Conservation (phyloP, 208 protist species). For the Leishmania aethiopica region DNA sequence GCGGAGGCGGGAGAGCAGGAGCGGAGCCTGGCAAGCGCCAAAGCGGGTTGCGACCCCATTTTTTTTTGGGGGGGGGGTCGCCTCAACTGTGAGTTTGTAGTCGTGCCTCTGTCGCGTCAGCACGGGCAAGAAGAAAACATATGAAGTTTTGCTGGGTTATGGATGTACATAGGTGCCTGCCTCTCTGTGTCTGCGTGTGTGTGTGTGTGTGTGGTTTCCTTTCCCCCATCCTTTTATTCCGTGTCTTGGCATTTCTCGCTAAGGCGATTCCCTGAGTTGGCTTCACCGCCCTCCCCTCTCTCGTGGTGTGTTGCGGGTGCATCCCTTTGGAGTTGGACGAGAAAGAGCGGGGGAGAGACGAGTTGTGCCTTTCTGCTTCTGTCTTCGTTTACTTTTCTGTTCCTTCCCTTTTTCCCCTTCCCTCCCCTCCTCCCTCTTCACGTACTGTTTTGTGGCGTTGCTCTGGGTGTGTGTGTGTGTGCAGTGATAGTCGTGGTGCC, state of each 20-base stretch:
- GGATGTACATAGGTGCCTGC: background rate
- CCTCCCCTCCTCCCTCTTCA: background rate
- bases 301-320: background rate
- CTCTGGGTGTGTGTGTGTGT: background rate
- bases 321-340: background rate
- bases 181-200: background rate
- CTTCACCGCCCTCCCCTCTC: background rate
- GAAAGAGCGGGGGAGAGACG: background rate
- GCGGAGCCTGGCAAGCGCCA: background rate
- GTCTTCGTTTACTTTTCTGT: background rate
- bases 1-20: background rate
- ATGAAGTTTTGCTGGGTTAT: background rate
- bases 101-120: background rate
- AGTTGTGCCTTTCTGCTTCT: background rate
- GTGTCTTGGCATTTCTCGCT: background rate
- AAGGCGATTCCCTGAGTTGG: background rate
- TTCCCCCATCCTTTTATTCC: background rate
- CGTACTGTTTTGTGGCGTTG: background rate
- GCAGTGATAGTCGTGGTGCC: background rate
- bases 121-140: background rate
- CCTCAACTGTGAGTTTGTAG: background rate
- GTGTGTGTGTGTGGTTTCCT: background rate
- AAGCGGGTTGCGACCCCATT: background rate
- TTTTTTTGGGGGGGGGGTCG: no score
- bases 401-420: background rate